These are phyloP conservation scores for Acanthamoeba culbertsoni DNA, from an alignment of 208 protist species.

Conservation along the genomic window DNA sequence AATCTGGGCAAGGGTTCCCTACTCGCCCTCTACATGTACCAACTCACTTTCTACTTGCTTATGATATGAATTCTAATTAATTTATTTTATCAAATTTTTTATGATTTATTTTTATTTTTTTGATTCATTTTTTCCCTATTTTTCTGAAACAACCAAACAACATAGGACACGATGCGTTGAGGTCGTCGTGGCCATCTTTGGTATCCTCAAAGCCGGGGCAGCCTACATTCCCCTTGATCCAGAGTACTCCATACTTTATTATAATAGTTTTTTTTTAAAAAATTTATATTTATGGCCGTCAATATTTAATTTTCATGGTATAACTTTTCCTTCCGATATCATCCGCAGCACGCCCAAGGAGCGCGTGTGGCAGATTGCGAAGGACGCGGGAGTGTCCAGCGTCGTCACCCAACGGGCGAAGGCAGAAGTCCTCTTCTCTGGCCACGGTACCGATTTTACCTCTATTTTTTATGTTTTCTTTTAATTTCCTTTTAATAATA, in stretches of 20 bases:
- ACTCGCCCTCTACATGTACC: neutral
- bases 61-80: neutral
- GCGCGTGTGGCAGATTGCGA: neutral
- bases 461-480: neutral
- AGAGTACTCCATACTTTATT: neutral
- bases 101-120: neutral
- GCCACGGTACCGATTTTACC: neutral
- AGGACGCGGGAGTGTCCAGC: neutral
- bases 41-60: neutral
- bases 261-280: neutral
- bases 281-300: neutral
- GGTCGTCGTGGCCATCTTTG: neutral
- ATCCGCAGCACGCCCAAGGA: neutral
- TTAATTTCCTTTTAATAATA: no score
- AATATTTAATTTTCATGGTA: neutral
- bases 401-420: neutral
- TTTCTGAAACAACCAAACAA: neutral
- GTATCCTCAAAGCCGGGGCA: conserved; percentile 32
- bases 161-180: neutral
- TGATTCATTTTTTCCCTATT: no score
- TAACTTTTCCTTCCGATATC: neutral
- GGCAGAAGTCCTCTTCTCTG: neutral
- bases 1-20: neutral
- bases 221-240: conserved; percentile 31
- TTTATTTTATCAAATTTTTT: neutral